Base-by-base conservation (phyloP, 352 stramenopile genomes). In the Phytophthora idaei region DNA sequence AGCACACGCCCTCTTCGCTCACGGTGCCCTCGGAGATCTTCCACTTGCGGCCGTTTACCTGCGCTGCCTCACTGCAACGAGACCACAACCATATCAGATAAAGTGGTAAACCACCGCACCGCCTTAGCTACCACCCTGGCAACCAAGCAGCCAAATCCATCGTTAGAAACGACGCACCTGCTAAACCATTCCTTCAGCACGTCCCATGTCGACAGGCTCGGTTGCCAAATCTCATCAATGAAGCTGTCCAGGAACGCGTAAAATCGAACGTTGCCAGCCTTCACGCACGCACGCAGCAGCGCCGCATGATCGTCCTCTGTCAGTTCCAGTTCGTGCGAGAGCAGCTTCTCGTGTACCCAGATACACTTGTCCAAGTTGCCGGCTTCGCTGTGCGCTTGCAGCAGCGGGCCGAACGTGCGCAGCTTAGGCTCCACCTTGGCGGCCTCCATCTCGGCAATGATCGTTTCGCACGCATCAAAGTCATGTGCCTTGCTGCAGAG, bases 151-250 rank as follows among this genome's bases (percentile, higher is more conserved):
- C 21, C 12, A 11, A 10, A 49, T 39, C 32, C 36, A 39, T 51
- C 9, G 9, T 21, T 17, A n/a, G 3, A 4, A 52, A 21, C 15
- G 34, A 45, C 49, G 49, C 21, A 92, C 87, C 80, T 91, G 47
- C 34, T 63, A 45, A 94, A 95, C 84, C 84, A 95, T 1, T 80
- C 71, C 49, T 86, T 85, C 41, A 95, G 63, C 49, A 90, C 80
- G 4, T 78, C 68, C 88, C 86, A 94, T 3, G 74, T 80, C 3
- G 56, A 47, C 15, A 64, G 45, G 15, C 71, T 73, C 0, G 86
- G 85, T 56, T 88, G 70, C 54, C 74, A 62, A 55, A 95, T 75
- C 21, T 76, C 71, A 14, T 94, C 81, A 29, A 82, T 78, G 56
- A 89, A 93, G 52, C 74, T 73, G 28, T 80, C 63, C 14, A 95